Conservation (phyloP, 805 yeast genomes). For the Wickerhamiella hasegawae region DNA sequence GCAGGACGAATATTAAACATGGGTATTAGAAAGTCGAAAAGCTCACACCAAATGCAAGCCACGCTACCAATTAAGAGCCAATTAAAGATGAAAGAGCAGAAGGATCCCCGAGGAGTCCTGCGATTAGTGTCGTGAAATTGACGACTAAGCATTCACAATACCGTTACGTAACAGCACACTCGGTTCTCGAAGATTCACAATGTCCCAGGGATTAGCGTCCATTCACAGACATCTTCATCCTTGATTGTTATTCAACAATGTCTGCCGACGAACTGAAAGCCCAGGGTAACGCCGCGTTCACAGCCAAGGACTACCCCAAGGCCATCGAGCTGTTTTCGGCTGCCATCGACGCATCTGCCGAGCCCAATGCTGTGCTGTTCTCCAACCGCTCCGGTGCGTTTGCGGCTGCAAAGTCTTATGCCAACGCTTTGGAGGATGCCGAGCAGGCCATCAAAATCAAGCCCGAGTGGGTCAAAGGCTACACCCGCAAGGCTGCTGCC, state of each 20-base stretch:
- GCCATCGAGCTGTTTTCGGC: conserved; percentile 72
- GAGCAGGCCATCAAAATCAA: conserved; percentile 65
- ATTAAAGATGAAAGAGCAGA: too few species aligned
- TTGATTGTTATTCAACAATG: conserved; percentile 1
- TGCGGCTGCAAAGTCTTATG: conserved; percentile 62
- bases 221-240: not conserved
- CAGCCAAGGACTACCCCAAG: conserved; percentile 64
- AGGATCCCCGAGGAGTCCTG: too few species aligned
- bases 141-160: too few species aligned
- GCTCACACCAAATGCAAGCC: too few species aligned
- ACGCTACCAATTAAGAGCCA: too few species aligned
- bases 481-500: conserved; percentile 87
- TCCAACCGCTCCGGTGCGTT: conserved; percentile 90
- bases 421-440: conserved; percentile 71
- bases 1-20: conserved; percentile 74
- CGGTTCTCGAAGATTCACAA: conserved; percentile 1
- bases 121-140: too few species aligned
- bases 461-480: conserved; percentile 89
- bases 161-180: too few species aligned
- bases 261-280: conserved; percentile 36
- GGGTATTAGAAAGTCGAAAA: not conserved
- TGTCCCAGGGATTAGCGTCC: not conserved
- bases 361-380: conserved; percentile 81
- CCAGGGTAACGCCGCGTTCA: conserved; percentile 84
- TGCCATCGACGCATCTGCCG: conserved; percentile 69